Conservation (phyloP, 768 basidiomycete genomes). For the Mycena filopes region DNA sequence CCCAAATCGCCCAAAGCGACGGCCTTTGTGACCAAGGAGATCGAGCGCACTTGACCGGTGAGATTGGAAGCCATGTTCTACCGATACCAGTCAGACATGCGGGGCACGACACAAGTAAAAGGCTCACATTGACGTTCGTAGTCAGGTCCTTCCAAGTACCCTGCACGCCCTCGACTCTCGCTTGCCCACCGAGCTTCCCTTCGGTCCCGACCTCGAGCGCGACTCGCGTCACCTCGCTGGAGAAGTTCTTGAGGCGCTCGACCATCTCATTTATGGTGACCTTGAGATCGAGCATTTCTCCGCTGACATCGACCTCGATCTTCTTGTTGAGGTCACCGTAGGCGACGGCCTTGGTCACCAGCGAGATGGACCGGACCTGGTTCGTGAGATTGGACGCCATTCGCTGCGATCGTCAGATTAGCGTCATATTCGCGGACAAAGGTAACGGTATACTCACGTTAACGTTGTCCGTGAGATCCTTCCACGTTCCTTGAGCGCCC, state of each 20-base stretch:
- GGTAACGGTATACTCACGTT: slow-evolving; percentile 4
- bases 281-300: slow-evolving; percentile 84
- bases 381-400: slow-evolving; percentile 63
- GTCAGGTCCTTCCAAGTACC: slow-evolving; percentile 93
- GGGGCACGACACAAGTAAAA: background rate
- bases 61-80: slow-evolving; percentile 80
- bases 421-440: background rate
- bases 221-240: slow-evolving; percentile 81
- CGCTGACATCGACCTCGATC: slow-evolving; percentile 84
- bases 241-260: slow-evolving; percentile 51
- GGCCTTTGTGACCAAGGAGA: slow-evolving; percentile 87
- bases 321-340: slow-evolving; percentile 75
- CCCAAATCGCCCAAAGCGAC: slow-evolving; percentile 93
- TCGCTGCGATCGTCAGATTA: slow-evolving; percentile 16
- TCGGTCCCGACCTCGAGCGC: slow-evolving; percentile 89
- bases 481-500: slow-evolving; percentile 30
- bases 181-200: slow-evolving; percentile 91
- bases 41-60: slow-evolving; percentile 85
- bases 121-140: slow-evolving; percentile 64
- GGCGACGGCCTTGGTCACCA: slow-evolving; percentile 80
- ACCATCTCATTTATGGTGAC: slow-evolving; percentile 73
- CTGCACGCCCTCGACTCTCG: slow-evolving; percentile 87
- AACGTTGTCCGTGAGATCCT: slow-evolving; percentile 36
- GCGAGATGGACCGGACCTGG: slow-evolving; percentile 83
- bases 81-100: slow-evolving; percentile 53